Evolutionary conservation across 2,329 filamentous ascomycete species (phyloP).

Genomic region (Drechslerella dactyloides): DNA sequence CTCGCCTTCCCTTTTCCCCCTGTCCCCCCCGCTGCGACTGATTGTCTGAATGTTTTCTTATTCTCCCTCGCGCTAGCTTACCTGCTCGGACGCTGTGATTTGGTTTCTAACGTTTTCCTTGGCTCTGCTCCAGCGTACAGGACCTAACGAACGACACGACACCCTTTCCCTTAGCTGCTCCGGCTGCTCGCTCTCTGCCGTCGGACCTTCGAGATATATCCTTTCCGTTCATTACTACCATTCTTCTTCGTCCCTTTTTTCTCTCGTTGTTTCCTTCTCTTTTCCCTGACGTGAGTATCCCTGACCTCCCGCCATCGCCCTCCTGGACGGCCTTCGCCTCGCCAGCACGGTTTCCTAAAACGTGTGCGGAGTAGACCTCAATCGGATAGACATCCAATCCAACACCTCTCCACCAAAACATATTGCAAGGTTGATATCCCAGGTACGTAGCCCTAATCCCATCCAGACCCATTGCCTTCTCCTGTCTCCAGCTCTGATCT

Average conservation of each 20-base stretch:
- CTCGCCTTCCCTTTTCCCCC: slow-evolving; percentile 41
- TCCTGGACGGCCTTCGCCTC: slow-evolving; percentile 31
- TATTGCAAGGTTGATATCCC: slow-evolving; percentile 52
- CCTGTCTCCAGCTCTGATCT: not conserved
- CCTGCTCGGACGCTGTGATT: slow-evolving; percentile 48
- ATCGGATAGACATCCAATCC: slow-evolving; percentile 47
- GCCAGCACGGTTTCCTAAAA: slow-evolving; percentile 53
- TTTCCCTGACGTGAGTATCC: slow-evolving; percentile 20
- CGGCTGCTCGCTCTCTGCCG: slow-evolving; percentile 28
- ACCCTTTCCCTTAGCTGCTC: slow-evolving; percentile 43
- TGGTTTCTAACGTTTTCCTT: slow-evolving; percentile 52
- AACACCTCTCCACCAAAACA: slow-evolving; percentile 51
- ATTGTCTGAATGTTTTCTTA: slow-evolving; percentile 10
- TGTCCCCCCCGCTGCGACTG: slow-evolving; percentile 29
- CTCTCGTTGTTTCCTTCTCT: slow-evolving; percentile 53
- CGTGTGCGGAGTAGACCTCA: slow-evolving; percentile 52
- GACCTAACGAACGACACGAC: slow-evolving; percentile 51
- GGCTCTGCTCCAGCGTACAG: slow-evolving; percentile 50
- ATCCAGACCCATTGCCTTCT: slow-evolving; percentile 23
- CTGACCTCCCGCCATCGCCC: slow-evolving; percentile 37
- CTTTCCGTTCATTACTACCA: slow-evolving; percentile 56
- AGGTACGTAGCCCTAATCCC: slow-evolving; percentile 52
- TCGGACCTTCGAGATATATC: slow-evolving; percentile 50
- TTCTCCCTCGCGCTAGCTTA: slow-evolving; percentile 12
- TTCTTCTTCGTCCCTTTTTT: slow-evolving; percentile 52